Base-by-base conservation (phyloP, 1,284 basidiomycete species). In the Apiotrichum montevideense region DNA sequence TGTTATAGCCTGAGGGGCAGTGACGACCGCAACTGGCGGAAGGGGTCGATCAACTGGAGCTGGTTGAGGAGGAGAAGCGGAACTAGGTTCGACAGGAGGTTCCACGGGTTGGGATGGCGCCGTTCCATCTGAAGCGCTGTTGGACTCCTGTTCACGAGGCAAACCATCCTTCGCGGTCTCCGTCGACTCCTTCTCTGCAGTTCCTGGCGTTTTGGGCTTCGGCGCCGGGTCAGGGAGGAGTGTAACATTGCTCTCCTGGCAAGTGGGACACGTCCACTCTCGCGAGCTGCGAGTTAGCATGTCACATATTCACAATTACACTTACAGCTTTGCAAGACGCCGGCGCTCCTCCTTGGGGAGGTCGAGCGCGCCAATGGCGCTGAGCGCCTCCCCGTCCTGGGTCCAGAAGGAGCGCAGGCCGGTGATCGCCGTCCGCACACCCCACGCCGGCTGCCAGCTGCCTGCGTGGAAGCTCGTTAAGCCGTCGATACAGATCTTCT, bases 361-460 rank as follows among this genome's bases (percentile, higher is more conserved):
- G 66, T 95, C 89, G 47, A 97, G 81, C 3, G 90, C 90, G 4
- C 92, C 93, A 41, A 96, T 86, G 13, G 91, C 91, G 37, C 86
- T 85, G n/a, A 92, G 86, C 29, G 90, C 86, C 67, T 93, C 87
- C 33, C 91, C 90, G 59, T 86, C 87, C 52, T 93, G 80, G 56
- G 89, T 89, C 74, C 95, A 94, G 77, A 97, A 93, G 0, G 89
- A 87, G 70, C 93, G 88, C 3, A 95, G 80, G 15, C 90, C 94
- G 54, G 93, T 83, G 63, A 96, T 92, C 29, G 90, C 92, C 87
- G 94, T 97, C 58, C 94, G 83, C 33, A 98, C 89, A 55, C 94
- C 94, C 94, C 94, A 98, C 11, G 94, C 92, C 35, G 94, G 94
- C 76, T 96, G 92, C 94, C 94, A 98, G 46, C 66, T 68, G 3